Conservation (phyloP, 2,329 filamentous ascomycete species). For the Periconia sp. region DNA sequence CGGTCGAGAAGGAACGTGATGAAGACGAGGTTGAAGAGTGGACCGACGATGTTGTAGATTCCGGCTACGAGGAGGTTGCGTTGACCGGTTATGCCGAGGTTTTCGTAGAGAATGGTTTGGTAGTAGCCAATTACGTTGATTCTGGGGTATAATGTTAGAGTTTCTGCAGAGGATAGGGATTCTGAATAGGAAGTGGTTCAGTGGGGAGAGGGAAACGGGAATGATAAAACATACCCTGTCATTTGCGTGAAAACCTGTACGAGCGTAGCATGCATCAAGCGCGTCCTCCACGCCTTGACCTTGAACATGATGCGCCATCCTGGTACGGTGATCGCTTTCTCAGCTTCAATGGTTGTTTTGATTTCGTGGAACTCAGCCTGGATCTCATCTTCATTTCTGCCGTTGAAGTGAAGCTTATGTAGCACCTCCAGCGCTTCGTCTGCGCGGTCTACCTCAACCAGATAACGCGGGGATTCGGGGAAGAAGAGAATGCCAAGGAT, state of each 20-base stretch:
- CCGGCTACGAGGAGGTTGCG: conserved; percentile 58
- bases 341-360: conserved; percentile 62
- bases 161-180: too few species aligned
- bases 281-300: conserved; percentile 60
- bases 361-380: conserved; percentile 62
- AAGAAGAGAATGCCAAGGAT: conserved; percentile 47
- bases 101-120: conserved; percentile 60
- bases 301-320: conserved; percentile 62
- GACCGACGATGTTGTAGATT: conserved; percentile 63
- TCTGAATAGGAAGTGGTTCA: conserved; percentile 6
- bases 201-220: background rate
- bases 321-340: conserved; percentile 56
- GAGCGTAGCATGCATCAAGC: conserved; percentile 62
- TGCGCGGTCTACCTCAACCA: conserved; percentile 52
- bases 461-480: conserved; percentile 41
- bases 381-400: conserved; percentile 60
- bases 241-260: conserved; percentile 69
- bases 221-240: conserved; percentile 47
- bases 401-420: conserved; percentile 57
- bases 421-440: conserved; percentile 55
- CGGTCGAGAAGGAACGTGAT: conserved; percentile 60
- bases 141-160: conserved; percentile 14
- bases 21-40: conserved; percentile 60
- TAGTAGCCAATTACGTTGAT: conserved; percentile 65
- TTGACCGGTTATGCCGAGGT: conserved; percentile 59